These are phyloP conservation scores for Bruguiera hainesii DNA, from an alignment of 441 rosid species.

Conservation along the genomic window DNA sequence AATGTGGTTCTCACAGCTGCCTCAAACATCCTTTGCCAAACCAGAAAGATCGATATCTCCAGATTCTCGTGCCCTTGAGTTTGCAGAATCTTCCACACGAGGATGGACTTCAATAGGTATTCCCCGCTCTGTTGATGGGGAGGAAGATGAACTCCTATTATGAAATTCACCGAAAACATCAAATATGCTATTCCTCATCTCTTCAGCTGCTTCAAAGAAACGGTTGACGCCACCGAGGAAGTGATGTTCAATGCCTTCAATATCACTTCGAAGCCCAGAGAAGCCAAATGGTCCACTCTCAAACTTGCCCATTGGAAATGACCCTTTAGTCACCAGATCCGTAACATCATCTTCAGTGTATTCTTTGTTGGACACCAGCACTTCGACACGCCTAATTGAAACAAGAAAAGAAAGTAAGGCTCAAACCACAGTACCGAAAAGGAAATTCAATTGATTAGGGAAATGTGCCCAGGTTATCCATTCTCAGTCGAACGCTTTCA, in stretches of 20 bases:
- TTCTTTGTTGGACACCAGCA: constrained; percentile 61
- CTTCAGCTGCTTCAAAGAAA: constrained; percentile 67
- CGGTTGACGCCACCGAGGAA: constrained; percentile 52
- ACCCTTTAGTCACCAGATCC: constrained; percentile 42
- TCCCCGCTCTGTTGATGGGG: constrained; percentile 36
- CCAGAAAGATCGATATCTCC: constrained; percentile 59
- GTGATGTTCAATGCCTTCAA: constrained; percentile 55
- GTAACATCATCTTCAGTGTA: constrained; percentile 81
- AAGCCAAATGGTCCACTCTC: constrained; percentile 51
- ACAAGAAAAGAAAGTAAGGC: constrained; percentile 2
- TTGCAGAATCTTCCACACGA: constrained; percentile 26
- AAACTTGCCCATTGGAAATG: constrained; percentile 19
- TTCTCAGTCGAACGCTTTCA: background rate
- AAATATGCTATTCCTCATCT: constrained; percentile 54
- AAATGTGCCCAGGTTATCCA: background rate
- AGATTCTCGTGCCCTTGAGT: constrained; percentile 23
- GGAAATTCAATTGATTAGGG: background rate
- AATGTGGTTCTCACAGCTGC: background rate
- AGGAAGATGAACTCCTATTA: constrained; percentile 29
- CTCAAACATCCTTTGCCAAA: constrained; percentile 72
- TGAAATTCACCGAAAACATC: constrained; percentile 38
- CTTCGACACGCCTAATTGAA: constrained; percentile 57
- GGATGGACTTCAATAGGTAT: constrained; percentile 45
- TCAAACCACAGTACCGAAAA: background rate
- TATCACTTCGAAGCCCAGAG: constrained; percentile 69